Conservation (phyloP, 2,329 filamentous ascomycete species). For the Ophiostoma perfectum region DNA sequence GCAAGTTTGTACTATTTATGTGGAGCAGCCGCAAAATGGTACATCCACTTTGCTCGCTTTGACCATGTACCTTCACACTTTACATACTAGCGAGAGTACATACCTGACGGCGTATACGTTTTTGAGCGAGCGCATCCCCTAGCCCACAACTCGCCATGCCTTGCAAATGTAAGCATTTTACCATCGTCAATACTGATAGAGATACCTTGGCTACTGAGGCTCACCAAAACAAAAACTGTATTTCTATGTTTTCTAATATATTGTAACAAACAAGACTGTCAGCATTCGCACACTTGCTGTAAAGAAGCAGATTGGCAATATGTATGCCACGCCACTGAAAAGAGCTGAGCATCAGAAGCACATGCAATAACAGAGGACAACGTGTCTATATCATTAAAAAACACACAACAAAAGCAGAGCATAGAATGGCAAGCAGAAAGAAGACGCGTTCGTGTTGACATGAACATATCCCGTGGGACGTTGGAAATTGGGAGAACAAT, state of each 20-base stretch:
- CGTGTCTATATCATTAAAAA: too few relatives aligned
- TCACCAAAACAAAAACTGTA: too few relatives aligned
- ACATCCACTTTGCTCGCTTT: not conserved
- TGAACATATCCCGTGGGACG: not conserved
- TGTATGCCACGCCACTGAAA: too few relatives aligned
- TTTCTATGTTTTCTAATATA: too few relatives aligned
- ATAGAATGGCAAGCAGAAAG: not conserved
- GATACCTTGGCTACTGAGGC: too few relatives aligned
- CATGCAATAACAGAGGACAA: not conserved
- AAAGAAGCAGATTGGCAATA: too few relatives aligned
- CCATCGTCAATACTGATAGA: not conserved
- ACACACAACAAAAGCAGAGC: not conserved
- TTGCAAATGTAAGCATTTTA: not conserved
- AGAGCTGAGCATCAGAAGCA: too few relatives aligned
- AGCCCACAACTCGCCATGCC: not conserved
- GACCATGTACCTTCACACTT: not conserved
- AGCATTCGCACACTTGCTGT: too few relatives aligned
- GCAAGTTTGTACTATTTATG: not conserved
- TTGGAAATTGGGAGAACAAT: conserved; percentile 3
- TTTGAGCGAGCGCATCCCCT: not conserved
- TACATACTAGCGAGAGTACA: not conserved
- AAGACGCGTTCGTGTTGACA: not conserved
- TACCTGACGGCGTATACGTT: not conserved
- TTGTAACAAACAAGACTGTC: too few relatives aligned
- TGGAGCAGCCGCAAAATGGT: not conserved